Conservation (phyloP, 169 alveolate genomes). For the Cryptosporidium canis region DNA sequence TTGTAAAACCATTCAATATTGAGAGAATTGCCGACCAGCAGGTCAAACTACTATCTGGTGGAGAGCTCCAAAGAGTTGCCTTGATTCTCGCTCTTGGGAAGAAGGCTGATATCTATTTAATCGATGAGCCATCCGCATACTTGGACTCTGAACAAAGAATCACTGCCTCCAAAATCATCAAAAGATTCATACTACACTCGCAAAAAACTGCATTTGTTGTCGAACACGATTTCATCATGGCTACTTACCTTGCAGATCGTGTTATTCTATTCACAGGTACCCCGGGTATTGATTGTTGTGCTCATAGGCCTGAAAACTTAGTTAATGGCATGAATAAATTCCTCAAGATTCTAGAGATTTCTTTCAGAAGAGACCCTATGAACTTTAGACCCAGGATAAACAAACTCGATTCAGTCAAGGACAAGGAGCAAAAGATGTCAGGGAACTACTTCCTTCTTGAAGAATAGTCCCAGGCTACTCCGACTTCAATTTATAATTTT, state of each 20-base stretch:
- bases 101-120: slow-evolving; percentile 97
- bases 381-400: slow-evolving; percentile 99
- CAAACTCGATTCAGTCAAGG: slow-evolving; percentile 96
- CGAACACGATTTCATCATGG: slow-evolving; percentile 99
- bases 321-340: slow-evolving; percentile 95
- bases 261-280: slow-evolving; percentile 98
- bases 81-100: slow-evolving; percentile 96
- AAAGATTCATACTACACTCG: slow-evolving; percentile 95
- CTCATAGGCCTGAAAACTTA: slow-evolving; percentile 88
- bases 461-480: slow-evolving; percentile 72
- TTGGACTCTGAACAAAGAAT: slow-evolving; percentile 99
- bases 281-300: slow-evolving; percentile 93
- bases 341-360: slow-evolving; percentile 93
- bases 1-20: slow-evolving; percentile 94
- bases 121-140: slow-evolving; percentile 99
- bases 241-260: slow-evolving; percentile 99
- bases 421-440: slow-evolving; percentile 96
- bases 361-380: slow-evolving; percentile 98
- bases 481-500: no score
- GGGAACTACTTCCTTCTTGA: slow-evolving; percentile 96
- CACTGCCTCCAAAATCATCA: slow-evolving; percentile 97
- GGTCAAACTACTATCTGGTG: slow-evolving; percentile 96
- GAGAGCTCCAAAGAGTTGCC: slow-evolving; percentile 99
- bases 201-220: slow-evolving; percentile 98
- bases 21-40: slow-evolving; percentile 94